phyloP scores from a whole-genome alignment of 306 rosid species.

The Gastrolobium bilobum region DNA sequence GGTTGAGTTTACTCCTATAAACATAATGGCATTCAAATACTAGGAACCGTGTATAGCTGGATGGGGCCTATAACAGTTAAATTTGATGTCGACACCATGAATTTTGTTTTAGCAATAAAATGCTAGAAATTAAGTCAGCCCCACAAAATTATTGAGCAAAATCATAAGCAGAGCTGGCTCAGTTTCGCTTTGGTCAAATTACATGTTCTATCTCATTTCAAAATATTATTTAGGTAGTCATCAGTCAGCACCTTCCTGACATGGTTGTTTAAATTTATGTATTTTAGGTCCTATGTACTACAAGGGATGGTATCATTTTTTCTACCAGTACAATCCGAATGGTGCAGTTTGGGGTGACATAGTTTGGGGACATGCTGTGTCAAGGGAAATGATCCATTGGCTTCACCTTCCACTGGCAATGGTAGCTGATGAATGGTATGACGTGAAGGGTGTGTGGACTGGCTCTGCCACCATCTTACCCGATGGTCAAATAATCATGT shows the following conservation, averaged over 20 bases:
- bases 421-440: constrained; percentile 91
- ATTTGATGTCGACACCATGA: constrained; percentile 21
- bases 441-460: constrained; percentile 83
- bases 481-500: constrained; percentile 72
- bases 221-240: no score
- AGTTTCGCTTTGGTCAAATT: neutral
- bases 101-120: constrained; percentile 1
- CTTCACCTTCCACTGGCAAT: constrained; percentile 92
- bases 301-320: constrained; percentile 97
- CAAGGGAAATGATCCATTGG: constrained; percentile 91
- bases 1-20: constrained; percentile 12
- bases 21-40: neutral
- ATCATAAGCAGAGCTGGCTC: neutral
- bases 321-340: constrained; percentile 90
- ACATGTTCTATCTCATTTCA: neutral
- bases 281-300: constrained; percentile 82
- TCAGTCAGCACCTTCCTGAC: neutral
- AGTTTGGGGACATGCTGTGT: constrained; percentile 96
- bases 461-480: constrained; percentile 92
- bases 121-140: constrained; percentile 11
- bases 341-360: constrained; percentile 94
- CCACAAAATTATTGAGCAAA: constrained; percentile 20
- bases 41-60: neutral
- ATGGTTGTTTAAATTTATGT: constrained; percentile 28
- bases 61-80: neutral